A percentile compares a stretch with the other conserved stretches of the same genome.
Conservation (phyloP, 176 grass and related monocot genomes). For the Aegilops bicornis region DNA sequence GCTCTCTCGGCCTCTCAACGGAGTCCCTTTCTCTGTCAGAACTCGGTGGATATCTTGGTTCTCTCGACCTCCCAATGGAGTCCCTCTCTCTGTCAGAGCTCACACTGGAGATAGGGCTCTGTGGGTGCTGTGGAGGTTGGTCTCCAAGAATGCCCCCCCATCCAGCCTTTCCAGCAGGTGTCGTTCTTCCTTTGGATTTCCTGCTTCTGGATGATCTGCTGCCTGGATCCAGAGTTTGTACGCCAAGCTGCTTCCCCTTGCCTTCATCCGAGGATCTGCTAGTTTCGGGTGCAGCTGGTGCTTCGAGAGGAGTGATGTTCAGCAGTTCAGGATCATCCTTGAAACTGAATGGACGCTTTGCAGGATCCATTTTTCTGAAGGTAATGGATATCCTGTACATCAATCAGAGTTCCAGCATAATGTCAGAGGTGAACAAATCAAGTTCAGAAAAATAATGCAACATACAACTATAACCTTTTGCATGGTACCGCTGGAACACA, state of each 20-base stretch:
- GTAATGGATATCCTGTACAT: conserved; percentile 80
- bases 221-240: conserved; percentile 22
- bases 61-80: conserved; percentile 3
- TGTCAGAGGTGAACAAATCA: background rate
- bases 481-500: conserved; percentile 75
- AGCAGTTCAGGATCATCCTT: conserved; percentile 62
- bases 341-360: conserved; percentile 56
- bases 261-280: conserved; percentile 44
- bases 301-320: conserved; percentile 43
- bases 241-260: conserved; percentile 27
- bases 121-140: conserved; percentile 1
- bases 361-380: conserved; percentile 82
- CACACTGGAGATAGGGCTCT: conserved; percentile 5
- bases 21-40: conserved; percentile 27
- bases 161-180: conserved; percentile 32
- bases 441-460: conserved; percentile 17
- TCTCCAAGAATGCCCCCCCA: conserved; percentile 28
- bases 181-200: conserved; percentile 44
- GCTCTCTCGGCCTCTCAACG: conserved; percentile 8
- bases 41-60: conserved; percentile 17
- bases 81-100: conserved; percentile 29
- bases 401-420: conserved; percentile 24
- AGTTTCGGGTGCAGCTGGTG: conserved; percentile 28
- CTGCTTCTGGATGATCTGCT: conserved; percentile 42
- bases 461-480: conserved; percentile 55